phyloP scores from a whole-genome alignment of 306 rosid genomes.

The Ormosia semicastrata region DNA sequence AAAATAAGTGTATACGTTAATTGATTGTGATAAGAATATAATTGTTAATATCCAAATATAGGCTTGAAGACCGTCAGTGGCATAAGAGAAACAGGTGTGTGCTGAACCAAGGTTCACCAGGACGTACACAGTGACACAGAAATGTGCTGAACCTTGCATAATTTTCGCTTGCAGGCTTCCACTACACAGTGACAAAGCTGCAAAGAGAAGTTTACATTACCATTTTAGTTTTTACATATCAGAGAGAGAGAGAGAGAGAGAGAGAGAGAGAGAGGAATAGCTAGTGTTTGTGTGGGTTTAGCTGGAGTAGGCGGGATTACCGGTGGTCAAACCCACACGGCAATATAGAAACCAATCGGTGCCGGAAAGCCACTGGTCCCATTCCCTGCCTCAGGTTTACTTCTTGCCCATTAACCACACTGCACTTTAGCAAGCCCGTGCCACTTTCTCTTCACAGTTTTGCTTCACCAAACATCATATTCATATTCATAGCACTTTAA shows the following conservation, averaged over 20 bases:
- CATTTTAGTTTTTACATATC: too few species aligned
- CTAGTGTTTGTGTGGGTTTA: constrained; percentile 16
- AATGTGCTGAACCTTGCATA: too few species aligned
- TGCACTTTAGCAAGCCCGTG: neutral
- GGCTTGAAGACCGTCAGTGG: too few species aligned
- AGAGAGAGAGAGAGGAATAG: neutral
- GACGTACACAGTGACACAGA: too few species aligned
- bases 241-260: neutral
- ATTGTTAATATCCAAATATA: too few species aligned
- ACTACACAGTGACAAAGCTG: neutral
- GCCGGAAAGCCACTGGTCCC: constrained; percentile 27
- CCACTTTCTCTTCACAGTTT: neutral
- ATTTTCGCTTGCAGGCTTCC: too few species aligned
- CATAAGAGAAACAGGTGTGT: too few species aligned
- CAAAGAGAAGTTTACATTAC: neutral
- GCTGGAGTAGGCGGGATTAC: constrained; percentile 51
- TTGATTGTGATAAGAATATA: too few species aligned
- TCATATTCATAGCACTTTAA: neutral
- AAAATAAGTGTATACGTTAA: too few species aligned
- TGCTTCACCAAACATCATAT: neutral
- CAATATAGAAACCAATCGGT: constrained; percentile 21
- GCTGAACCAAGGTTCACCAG: too few species aligned
- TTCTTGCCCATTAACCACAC: too few species aligned
- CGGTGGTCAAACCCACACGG: constrained; percentile 46
- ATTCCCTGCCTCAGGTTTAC: neutral